Evolutionary conservation across 495 filamentous ascomycete genomes (phyloP).

Genomic region (Penicillium turbatum): DNA sequence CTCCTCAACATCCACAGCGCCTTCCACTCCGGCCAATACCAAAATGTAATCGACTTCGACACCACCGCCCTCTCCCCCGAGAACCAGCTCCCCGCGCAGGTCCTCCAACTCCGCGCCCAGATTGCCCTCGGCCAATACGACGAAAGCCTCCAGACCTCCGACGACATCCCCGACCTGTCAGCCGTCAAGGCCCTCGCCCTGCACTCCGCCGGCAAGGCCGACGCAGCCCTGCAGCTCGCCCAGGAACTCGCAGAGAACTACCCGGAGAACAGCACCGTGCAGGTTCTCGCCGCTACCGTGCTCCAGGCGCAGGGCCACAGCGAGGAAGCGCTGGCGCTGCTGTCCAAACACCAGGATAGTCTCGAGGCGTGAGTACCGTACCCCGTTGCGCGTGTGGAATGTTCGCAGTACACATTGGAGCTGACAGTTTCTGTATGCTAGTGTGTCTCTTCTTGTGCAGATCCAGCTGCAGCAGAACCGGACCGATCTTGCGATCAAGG

Average conservation of each 20-base stretch:
- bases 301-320: slow-evolving; percentile 69
- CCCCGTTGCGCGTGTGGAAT: not conserved
- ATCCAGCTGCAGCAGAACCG: slow-evolving; percentile 90
- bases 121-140: slow-evolving; percentile 75
- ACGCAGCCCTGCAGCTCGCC: slow-evolving; percentile 56
- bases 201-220: slow-evolving; percentile 53
- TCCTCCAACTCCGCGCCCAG: slow-evolving; percentile 75
- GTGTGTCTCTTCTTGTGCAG: slow-evolving; percentile 74
- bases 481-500: slow-evolving; percentile 82
- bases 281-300: slow-evolving; percentile 73
- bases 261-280: slow-evolving; percentile 73
- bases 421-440: slow-evolving; percentile 19
- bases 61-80: slow-evolving; percentile 67
- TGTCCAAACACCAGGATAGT: slow-evolving; percentile 77
- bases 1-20: slow-evolving; percentile 92
- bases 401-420: not conserved
- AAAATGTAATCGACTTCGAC: slow-evolving; percentile 75
- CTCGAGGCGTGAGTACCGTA: slow-evolving; percentile 66
- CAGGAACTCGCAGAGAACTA: slow-evolving; percentile 62
- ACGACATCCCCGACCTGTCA: slow-evolving; percentile 64
- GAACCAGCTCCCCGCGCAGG: slow-evolving; percentile 72
- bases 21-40: slow-evolving; percentile 91
- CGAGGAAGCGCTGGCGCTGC: slow-evolving; percentile 76
- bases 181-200: slow-evolving; percentile 77
- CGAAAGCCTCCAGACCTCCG: slow-evolving; percentile 64